Evolutionary conservation across 371 early-diverging fungal genomes (phyloP).

Genomic region (Blyttiomyces sp.): DNA sequence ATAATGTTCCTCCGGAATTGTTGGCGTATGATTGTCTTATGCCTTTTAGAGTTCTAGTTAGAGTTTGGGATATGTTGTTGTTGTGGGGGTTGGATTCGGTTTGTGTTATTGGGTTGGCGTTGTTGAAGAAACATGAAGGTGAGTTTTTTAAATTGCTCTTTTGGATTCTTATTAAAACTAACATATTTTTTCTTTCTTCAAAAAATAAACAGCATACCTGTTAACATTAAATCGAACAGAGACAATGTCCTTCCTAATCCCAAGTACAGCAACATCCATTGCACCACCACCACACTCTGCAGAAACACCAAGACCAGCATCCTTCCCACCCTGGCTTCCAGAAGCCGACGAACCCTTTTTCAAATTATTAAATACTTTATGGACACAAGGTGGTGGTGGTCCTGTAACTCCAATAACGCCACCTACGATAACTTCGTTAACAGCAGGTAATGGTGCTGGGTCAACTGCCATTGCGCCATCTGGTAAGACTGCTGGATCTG

Average conservation of each 20-base stretch:
- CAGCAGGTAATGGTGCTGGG: too few species aligned
- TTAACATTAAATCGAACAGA: background rate
- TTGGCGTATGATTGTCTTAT: constrained; percentile 1
- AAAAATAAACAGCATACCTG: constrained; percentile 4
- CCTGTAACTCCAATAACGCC: too few species aligned
- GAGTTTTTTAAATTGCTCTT: background rate
- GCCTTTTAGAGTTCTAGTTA: constrained; percentile 11
- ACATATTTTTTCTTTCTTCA: background rate
- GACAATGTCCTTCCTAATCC: constrained; percentile 4
- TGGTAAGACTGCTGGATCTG: too few species aligned
- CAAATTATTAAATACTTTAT: too few species aligned
- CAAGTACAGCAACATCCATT: too few species aligned
- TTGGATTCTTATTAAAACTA: background rate
- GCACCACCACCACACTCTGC: too few species aligned
- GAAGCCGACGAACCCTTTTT: too few species aligned
- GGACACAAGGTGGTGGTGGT: too few species aligned
- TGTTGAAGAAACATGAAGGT: constrained; percentile 18
- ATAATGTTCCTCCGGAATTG: background rate
- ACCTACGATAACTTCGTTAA: too few species aligned
- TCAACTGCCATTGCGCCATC: too few species aligned
- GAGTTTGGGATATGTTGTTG: constrained; percentile 13
- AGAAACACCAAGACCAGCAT: too few species aligned
- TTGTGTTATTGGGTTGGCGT: constrained; percentile 4
- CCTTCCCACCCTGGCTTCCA: too few species aligned
- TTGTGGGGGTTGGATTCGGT: constrained; percentile 10